phyloP scores from a whole-genome alignment of 73 alveolate genomes.

The Paraurostyla sp. region DNA sequence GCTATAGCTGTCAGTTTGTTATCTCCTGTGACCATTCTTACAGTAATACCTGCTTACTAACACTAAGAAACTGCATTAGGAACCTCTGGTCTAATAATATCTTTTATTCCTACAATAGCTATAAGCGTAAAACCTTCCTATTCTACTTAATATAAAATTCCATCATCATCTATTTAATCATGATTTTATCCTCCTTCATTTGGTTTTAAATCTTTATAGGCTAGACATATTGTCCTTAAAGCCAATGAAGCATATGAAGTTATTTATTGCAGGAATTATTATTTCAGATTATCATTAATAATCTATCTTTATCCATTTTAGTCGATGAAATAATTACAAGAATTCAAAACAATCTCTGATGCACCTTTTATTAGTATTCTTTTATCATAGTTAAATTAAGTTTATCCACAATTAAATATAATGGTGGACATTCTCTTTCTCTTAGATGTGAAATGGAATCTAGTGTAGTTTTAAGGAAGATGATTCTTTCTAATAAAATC shows the following conservation, averaged over 20 bases:
- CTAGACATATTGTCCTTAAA: no score
- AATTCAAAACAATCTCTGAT: slow-evolving; percentile 71
- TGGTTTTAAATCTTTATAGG: slow-evolving; percentile 68
- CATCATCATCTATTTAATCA: neutral
- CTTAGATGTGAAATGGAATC: slow-evolving; percentile 75
- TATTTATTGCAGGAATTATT: slow-evolving; percentile 42
- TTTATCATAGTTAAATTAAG: slow-evolving; percentile 58
- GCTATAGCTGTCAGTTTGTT: slow-evolving; percentile 87
- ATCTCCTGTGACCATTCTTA: slow-evolving; percentile 93
- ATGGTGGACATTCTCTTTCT: slow-evolving; percentile 81
- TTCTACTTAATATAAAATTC: neutral
- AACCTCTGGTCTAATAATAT: slow-evolving; percentile 84
- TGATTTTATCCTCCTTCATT: slow-evolving; percentile 51
- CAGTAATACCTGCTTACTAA: slow-evolving; percentile 87
- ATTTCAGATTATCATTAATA: neutral
- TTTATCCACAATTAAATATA: slow-evolving; percentile 66
- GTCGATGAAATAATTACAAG: slow-evolving; percentile 73
- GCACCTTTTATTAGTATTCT: slow-evolving; percentile 84
- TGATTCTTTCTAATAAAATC: slow-evolving; percentile 47
- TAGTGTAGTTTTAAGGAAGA: slow-evolving; percentile 25
- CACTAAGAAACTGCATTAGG: slow-evolving; percentile 81
- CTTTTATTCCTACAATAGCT: slow-evolving; percentile 81
- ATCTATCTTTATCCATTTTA: slow-evolving; percentile 56
- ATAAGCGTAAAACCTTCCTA: slow-evolving; percentile 68
- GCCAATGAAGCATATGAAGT: no score